Percentiles rank a stretch among this genome's conserved stretches.
phyloP scores from a whole-genome alignment of 2,329 filamentous ascomycete species.

The Aureobasidium sp. region DNA sequence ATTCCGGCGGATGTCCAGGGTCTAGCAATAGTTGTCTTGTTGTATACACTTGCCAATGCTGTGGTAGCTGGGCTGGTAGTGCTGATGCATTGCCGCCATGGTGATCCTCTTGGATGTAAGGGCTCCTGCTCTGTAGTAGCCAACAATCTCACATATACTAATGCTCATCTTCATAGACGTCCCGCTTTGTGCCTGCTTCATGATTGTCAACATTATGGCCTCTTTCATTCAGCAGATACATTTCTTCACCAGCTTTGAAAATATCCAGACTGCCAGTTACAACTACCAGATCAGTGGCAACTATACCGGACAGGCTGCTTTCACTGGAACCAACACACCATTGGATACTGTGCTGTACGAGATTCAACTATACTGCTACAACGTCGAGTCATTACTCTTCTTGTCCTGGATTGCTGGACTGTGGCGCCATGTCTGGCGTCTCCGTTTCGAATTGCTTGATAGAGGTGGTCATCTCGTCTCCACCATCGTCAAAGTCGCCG shows the following conservation, averaged over 20 bases:
- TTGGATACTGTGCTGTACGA: not conserved
- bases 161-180: not conserved
- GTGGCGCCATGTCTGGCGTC: conserved; percentile 6
- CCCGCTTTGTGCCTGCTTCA: not conserved
- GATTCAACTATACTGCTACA: conserved; percentile 8
- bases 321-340: not conserved
- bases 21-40: not conserved
- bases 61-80: not conserved
- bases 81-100: not conserved
- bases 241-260: not conserved
- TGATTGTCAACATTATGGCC: not conserved
- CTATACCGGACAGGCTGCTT: not conserved
- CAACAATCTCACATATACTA: not conserved
- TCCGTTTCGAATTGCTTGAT: not conserved
- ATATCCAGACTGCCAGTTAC: not conserved
- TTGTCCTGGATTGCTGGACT: conserved; percentile 5
- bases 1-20: conserved; percentile 1
- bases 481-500: not conserved
- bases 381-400: conserved; percentile 3
- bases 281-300: not conserved
- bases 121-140: not conserved
- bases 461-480: not conserved
- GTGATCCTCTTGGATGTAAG: conserved; percentile 6
- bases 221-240: conserved; percentile 6
- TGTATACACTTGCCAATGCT: conserved; percentile 2